Evolutionary conservation across 2,329 filamentous ascomycete genomes (phyloP), one percentile per base, ranked within the genome.

Genomic region (Harringtonia lauricola): DNA sequence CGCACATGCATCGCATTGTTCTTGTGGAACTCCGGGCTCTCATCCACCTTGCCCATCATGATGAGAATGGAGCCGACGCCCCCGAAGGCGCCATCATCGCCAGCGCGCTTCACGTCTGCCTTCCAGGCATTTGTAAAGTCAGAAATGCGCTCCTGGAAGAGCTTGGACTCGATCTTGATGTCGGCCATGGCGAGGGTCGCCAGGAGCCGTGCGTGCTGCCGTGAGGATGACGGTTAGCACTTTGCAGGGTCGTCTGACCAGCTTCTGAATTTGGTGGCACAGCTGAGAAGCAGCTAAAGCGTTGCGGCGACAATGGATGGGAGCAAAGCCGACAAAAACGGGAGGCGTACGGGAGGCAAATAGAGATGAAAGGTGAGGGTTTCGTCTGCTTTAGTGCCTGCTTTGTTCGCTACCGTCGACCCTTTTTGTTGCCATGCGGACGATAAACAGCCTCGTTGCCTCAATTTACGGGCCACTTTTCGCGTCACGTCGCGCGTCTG

Each of bases 31-130:
- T 83, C 81, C 50, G 82, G 83, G 35, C 78, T 75, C 57, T 95
- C 89, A 58, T 92, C 87, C 51, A 88, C 88, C 71, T 95, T 98
- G 64, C 92, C 92, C 76, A 95, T 92, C 60, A 94, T 74, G 47
- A 95, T 76, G 55, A 92, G 70, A 56, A 98, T 86, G 48, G 90
- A 94, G 51, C 81, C 80, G 52, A 79, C 89, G 59, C 89, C 90
- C 54, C 78, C 81, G 64, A 96, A 98, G 51, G 90, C 67, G 58
- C 79, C 73, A 69, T 94, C 86, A 68, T 94, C 86, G 61, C 84
- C 85, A 49, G 83, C 77, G 59, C 89, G 84, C 71, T 94, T 90
- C 21, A 43, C 28, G 72, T 96, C 90, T 57, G 85, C 81, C 72
- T 95, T 96, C 92, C 94, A 98, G 67, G 87, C 80, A 56, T 85